Evolutionary conservation across 2,329 filamentous ascomycete genomes (phyloP), one percentile per base, ranked within the genome.

Genomic region (Pleoardoris graminearum): DNA sequence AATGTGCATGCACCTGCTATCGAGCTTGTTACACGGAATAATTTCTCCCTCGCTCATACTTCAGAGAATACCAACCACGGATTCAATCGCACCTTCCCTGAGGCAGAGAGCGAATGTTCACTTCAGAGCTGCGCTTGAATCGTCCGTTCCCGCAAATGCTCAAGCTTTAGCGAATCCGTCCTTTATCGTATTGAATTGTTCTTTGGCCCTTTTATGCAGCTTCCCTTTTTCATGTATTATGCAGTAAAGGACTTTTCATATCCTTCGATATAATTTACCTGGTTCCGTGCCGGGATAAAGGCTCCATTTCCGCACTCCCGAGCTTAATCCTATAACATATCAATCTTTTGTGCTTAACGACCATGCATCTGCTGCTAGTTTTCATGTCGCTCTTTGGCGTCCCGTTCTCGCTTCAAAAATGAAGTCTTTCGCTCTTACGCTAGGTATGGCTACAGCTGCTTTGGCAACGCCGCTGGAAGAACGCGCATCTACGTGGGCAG

Each of bases 221-320:
- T 29, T 52, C n/a, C n/a, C n/a, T 57, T 32, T 45, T 44, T 16
- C 29, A 38, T 38, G 49, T 54, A 60, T 56, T 54, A 42, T 22
- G 12, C 16, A 7, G 22, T 29, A 57, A 23, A 55, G 52, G 41
- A 45, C 35, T 53, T 57, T 33, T 23, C 53, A 55, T 61, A 61
- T 53, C 58, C 62, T 55, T 59, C 60, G 62, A 65, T 68, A 39
- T 61, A 69, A 58, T 62, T 43, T 64, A 58, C 54, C 55, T 65
- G 59, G 50, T 59, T 48, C 50, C 55, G 51, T 42, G n/a, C 55
- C 61, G 53, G 50, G 52, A 57, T 54, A 50, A 25, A 50, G 55
- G 39, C 22, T 43, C 33, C 56, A 35, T 32, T 48, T 60, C 54
- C 58, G 57, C 38, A 23, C 52, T 52, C 54, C 56, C 58, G 51